Evolutionary conservation across 352 stramenopile genomes (phyloP).

Genomic region (Sclerospora graminicola): DNA sequence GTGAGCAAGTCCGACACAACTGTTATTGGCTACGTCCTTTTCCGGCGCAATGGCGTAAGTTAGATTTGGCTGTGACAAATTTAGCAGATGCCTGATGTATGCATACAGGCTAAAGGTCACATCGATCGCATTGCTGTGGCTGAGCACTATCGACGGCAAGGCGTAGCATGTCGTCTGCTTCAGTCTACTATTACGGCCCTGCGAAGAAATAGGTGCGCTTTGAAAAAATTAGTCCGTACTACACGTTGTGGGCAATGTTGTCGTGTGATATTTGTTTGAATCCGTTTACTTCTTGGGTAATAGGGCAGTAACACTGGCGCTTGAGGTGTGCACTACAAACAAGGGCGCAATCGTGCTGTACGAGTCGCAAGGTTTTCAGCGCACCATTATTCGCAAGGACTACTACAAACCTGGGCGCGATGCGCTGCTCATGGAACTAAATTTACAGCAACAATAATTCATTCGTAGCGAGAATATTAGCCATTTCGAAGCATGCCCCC

Average conservation of each 20-base stretch:
- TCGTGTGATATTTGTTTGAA: neutral
- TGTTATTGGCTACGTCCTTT: constrained; percentile 37
- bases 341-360: constrained; percentile 28
- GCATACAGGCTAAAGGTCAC: constrained; percentile 22
- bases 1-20: constrained; percentile 3
- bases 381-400: constrained; percentile 18
- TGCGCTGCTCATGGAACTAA: constrained; percentile 31
- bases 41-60: constrained; percentile 29
- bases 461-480: too few relatives aligned
- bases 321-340: constrained; percentile 29
- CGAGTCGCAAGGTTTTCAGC: constrained; percentile 23
- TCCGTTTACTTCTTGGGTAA: neutral
- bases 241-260: too few relatives aligned
- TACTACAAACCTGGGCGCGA: constrained; percentile 35
- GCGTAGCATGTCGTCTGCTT: constrained; percentile 25
- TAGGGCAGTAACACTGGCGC: constrained; percentile 13
- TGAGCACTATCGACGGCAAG: constrained; percentile 17
- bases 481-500: too few relatives aligned
- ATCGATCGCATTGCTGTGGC: constrained; percentile 40
- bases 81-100: too few relatives aligned
- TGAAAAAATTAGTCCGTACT: neutral
- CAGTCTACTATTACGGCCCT: constrained; percentile 22
- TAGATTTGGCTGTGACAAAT: too few relatives aligned
- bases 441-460: constrained; percentile 5
- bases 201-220: constrained; percentile 15